A percentile compares a stretch with the other conserved stretches of the same genome.
Evolutionary conservation across 495 filamentous ascomycete genomes (phyloP).

Genomic region (Oidiodendron maius): DNA sequence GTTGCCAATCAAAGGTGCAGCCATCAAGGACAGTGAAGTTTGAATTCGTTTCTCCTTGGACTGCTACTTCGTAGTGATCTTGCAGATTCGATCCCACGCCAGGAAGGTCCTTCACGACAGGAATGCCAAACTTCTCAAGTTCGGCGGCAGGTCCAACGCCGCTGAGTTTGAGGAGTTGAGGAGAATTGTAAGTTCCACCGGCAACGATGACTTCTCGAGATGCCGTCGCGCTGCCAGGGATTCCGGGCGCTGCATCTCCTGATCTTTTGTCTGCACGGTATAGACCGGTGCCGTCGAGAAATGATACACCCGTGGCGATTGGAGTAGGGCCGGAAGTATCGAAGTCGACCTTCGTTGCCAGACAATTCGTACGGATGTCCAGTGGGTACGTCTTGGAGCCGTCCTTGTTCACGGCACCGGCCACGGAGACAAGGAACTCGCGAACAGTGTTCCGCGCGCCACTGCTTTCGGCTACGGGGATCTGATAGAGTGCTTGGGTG

Average conservation of each 20-base stretch:
- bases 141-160: constrained; percentile 52
- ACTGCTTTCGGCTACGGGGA: constrained; percentile 43
- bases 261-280: constrained; percentile 52
- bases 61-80: constrained; percentile 53
- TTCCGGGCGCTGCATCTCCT: constrained; percentile 25
- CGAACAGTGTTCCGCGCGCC: constrained; percentile 43
- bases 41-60: constrained; percentile 34
- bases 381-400: constrained; percentile 51
- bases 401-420: constrained; percentile 41
- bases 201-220: constrained; percentile 58
- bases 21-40: constrained; percentile 34
- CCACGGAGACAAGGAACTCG: constrained; percentile 47
- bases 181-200: constrained; percentile 55
- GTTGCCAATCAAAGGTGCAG: constrained; percentile 37
- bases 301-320: constrained; percentile 56
- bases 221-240: constrained; percentile 39
- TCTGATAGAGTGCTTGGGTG: constrained; percentile 23
- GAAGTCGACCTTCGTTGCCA: constrained; percentile 56
- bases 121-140: constrained; percentile 43
- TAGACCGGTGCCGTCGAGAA: constrained; percentile 50
- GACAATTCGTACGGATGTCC: constrained; percentile 49
- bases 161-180: constrained; percentile 57
- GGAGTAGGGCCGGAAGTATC: constrained; percentile 34
- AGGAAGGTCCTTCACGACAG: constrained; percentile 47
- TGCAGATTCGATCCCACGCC: constrained; percentile 61